Conservation (phyloP, 768 basidiomycete genomes). For the Mycena pura region DNA sequence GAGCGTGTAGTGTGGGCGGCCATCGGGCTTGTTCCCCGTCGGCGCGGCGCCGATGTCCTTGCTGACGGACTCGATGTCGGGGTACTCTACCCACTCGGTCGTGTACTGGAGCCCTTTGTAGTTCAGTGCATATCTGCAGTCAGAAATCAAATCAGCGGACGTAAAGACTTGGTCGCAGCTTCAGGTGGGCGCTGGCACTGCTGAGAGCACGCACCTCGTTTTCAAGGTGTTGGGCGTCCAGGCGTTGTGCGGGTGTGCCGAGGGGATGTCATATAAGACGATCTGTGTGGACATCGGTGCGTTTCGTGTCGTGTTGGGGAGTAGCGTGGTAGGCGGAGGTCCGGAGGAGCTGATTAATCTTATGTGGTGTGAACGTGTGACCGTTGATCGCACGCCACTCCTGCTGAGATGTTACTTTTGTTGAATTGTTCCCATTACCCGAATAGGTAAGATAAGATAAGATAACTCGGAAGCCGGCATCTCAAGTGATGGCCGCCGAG, state of each 20-base stretch:
- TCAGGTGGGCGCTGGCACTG: not conserved
- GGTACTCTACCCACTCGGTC: conserved; percentile 52
- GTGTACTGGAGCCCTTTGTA: conserved; percentile 34
- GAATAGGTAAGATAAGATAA: no score
- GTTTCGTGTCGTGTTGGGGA: no score
- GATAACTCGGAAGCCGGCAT: no score
- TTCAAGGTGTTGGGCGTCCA: conserved; percentile 45
- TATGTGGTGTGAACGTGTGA: no score
- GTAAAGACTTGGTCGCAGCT: not conserved
- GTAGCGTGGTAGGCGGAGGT: no score
- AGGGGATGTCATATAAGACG: conserved; percentile 48
- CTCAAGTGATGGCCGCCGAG: no score
- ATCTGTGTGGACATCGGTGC: no score
- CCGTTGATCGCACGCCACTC: no score
- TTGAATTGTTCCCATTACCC: no score
- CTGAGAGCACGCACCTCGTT: conserved; percentile 33
- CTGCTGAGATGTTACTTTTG: no score
- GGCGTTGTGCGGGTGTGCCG: conserved; percentile 30
- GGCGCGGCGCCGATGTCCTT: conserved; percentile 37
- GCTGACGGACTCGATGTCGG: conserved; percentile 41
- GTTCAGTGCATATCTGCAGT: conserved; percentile 20
- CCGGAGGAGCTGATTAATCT: no score
- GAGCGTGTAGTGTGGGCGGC: conserved; percentile 39
- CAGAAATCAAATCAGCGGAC: not conserved
- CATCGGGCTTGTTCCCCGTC: conserved; percentile 30